Evolutionary conservation across 2,329 filamentous ascomycete genomes (phyloP).

Genomic region (Exophiala mesophila): DNA sequence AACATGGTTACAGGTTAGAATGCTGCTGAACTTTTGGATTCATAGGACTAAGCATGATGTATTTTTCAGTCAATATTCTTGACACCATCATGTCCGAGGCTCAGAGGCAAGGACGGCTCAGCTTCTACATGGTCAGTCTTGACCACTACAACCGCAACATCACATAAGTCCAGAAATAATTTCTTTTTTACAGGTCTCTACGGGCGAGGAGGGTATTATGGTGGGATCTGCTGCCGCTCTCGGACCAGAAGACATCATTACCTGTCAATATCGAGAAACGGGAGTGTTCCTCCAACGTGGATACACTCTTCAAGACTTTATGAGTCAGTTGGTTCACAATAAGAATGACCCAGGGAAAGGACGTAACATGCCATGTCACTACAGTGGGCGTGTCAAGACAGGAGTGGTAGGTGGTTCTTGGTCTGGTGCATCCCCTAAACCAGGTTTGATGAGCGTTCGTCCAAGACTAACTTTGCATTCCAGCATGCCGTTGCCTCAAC

Average conservation of each 20-base stretch:
- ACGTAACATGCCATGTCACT: slow-evolving; percentile 96
- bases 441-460: too few species aligned
- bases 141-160: neutral
- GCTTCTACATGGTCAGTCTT: slow-evolving; percentile 78
- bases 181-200: slow-evolving; percentile 43
- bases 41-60: too few species aligned
- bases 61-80: slow-evolving; percentile 78
- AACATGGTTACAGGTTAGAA: slow-evolving; percentile 49
- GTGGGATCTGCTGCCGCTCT: slow-evolving; percentile 82
- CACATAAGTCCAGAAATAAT: neutral
- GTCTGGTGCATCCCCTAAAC: too few species aligned
- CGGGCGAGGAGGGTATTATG: slow-evolving; percentile 88
- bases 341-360: slow-evolving; percentile 71
- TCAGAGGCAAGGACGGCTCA: slow-evolving; percentile 85
- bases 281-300: slow-evolving; percentile 87
- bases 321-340: slow-evolving; percentile 91
- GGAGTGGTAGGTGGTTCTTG: slow-evolving; percentile 10
- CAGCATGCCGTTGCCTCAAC: slow-evolving; percentile 78
- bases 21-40: too few species aligned
- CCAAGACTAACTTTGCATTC: neutral
- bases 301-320: slow-evolving; percentile 80
- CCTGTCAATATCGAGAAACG: slow-evolving; percentile 89
- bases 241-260: slow-evolving; percentile 76
- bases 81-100: slow-evolving; percentile 97
- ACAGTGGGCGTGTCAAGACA: slow-evolving; percentile 75